A percentile compares a stretch with the other conserved stretches of the same genome.
phyloP scores from a whole-genome alignment of 768 basidiomycete species.

The Chlorophyllum brunneum region DNA sequence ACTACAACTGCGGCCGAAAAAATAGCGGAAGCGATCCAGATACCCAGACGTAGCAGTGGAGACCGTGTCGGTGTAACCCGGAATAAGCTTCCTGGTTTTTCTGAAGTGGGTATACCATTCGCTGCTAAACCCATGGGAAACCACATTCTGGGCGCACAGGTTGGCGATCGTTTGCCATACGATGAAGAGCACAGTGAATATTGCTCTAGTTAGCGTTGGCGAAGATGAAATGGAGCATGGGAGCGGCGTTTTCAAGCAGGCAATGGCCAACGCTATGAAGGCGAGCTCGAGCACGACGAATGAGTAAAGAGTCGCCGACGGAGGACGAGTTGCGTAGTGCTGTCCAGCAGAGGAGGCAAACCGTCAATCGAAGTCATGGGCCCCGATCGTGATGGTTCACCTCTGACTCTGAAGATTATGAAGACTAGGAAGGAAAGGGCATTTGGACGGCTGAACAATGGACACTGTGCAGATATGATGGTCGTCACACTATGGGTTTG shows the following conservation, averaged over 20 bases:
- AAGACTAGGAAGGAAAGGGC: too few relatives aligned
- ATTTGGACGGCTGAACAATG: too few relatives aligned
- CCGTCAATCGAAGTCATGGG: too few relatives aligned
- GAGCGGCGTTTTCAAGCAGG: not conserved
- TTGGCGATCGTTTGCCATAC: not conserved
- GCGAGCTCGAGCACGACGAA: not conserved
- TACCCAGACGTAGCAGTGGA: not conserved
- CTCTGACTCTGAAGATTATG: too few relatives aligned
- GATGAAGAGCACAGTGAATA: conserved; percentile 1
- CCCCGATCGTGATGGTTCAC: too few relatives aligned
- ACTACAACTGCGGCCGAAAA: not conserved
- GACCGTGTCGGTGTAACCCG: not conserved
- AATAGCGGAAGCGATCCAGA: not conserved
- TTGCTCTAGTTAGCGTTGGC: not conserved
- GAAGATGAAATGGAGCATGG: not conserved
- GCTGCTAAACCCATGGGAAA: not conserved
- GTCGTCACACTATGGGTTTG: too few relatives aligned
- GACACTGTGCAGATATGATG: too few relatives aligned
- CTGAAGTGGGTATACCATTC: not conserved
- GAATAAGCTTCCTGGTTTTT: not conserved
- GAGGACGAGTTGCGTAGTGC: not conserved
- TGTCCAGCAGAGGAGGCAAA: not conserved
- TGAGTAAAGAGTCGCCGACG: not conserved
- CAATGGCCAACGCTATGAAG: not conserved
- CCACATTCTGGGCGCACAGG: not conserved